Percentiles rank a stretch among this genome's conserved stretches.
Conservation (phyloP, 1,284 basidiomycete genomes). For the Sphagnurus paluster region DNA sequence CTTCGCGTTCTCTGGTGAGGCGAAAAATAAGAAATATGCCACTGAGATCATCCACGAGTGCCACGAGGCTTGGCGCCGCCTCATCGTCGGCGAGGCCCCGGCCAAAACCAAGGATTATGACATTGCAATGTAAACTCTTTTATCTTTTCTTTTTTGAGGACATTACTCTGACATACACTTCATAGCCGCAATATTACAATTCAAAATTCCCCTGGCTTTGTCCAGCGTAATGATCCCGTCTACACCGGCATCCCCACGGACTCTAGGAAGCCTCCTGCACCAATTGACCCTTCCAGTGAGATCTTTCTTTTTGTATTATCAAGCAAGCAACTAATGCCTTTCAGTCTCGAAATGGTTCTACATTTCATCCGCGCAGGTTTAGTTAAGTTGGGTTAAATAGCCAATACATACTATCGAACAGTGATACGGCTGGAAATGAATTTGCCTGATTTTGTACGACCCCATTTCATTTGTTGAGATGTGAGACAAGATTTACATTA, state of each 20-base stretch:
- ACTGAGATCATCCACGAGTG: constrained; percentile 99
- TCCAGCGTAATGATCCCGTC: constrained; percentile 60
- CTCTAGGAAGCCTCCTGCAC: constrained; percentile 79
- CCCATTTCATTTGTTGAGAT: too few relatives aligned
- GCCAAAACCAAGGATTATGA: constrained; percentile 74
- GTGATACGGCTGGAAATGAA: background rate
- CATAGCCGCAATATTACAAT: constrained; percentile 70
- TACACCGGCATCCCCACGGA: constrained; percentile 77
- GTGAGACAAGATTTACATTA: constrained; percentile 11
- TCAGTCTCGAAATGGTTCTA: constrained; percentile 89
- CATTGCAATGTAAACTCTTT: constrained; percentile 71
- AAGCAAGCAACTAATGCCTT: constrained; percentile 31
- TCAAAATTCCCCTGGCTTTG: constrained; percentile 73
- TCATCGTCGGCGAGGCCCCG: constrained; percentile 79
- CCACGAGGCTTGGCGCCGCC: constrained; percentile 97
- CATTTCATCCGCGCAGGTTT: constrained; percentile 83
- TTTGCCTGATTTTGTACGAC: too few relatives aligned
- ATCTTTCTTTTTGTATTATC: constrained; percentile 14
- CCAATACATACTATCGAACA: background rate
- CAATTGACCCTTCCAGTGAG: constrained; percentile 87
- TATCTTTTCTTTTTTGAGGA: background rate
- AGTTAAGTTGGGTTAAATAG: constrained; percentile 16
- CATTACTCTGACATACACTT: constrained; percentile 6
- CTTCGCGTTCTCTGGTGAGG: constrained; percentile 99
- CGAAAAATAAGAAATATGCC: constrained; percentile 99